A percentile compares a stretch with the other conserved stretches of the same genome.
These are phyloP conservation scores for Glycyrrhiza uralensis DNA, from an alignment of 306 rosid genomes.

Conservation along the genomic window DNA sequence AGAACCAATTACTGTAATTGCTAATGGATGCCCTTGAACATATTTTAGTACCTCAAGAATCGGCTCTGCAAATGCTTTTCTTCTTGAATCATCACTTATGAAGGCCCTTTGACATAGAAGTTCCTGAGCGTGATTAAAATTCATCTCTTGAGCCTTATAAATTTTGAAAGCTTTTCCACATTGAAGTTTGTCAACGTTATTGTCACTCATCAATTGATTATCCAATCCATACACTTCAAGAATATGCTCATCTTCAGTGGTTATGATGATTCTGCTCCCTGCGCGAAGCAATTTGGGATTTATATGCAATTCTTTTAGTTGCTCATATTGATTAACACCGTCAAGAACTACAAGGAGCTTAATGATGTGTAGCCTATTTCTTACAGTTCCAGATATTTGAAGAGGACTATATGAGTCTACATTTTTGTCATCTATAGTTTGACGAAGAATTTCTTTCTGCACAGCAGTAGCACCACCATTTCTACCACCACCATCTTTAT, in stretches of 20 bases:
- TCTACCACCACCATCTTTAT: not conserved
- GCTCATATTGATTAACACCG: not conserved
- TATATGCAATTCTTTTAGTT: not conserved
- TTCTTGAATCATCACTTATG: not conserved
- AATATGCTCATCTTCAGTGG: not conserved
- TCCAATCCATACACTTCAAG: not conserved
- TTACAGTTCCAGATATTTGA: not conserved
- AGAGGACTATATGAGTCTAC: not conserved
- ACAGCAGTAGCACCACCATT: not conserved
- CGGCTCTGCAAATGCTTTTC: not conserved
- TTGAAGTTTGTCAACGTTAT: not conserved
- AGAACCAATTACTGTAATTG: not conserved
- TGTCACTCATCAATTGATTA: not conserved
- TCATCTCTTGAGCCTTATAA: too few species aligned
- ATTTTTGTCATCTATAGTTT: not conserved
- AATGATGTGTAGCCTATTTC: not conserved
- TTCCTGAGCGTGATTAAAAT: not conserved
- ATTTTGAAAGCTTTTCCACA: slow-evolving; percentile 2
- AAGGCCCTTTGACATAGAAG: slow-evolving; percentile 2
- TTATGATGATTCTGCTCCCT: not conserved
- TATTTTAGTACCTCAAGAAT: not conserved
- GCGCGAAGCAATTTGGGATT: not conserved
- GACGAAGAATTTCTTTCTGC: not conserved
- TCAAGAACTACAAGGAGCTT: slow-evolving; percentile 7
- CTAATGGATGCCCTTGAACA: slow-evolving; percentile 2